Conservation (phyloP, 1,284 basidiomycete genomes). For the Lignosus rhinocerotis region DNA sequence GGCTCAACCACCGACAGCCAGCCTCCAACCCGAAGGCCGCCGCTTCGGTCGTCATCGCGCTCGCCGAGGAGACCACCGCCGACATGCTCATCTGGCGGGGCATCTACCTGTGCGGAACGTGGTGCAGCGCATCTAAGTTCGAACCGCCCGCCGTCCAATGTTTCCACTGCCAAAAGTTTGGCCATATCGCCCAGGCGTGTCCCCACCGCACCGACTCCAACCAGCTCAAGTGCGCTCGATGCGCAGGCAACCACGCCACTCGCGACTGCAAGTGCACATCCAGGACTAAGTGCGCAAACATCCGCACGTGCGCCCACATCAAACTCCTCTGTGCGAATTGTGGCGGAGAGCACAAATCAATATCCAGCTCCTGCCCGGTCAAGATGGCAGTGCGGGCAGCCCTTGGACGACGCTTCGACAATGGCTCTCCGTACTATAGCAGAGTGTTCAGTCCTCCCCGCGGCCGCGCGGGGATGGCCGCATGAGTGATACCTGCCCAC, state of each 20-base stretch:
- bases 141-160: neutral
- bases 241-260: slow-evolving; percentile 1
- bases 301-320: slow-evolving; percentile 4
- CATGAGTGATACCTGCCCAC: neutral
- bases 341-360: slow-evolving; percentile 4
- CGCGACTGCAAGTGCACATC: slow-evolving; percentile 1
- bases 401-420: neutral
- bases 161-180: neutral
- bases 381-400: neutral
- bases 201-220: too few relatives aligned
- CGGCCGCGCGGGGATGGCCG: neutral
- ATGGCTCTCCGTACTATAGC: slow-evolving; percentile 4
- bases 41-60: neutral
- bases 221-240: neutral
- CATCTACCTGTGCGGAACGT: neutral
- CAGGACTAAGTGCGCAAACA: slow-evolving; percentile 1
- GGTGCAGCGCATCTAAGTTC: neutral
- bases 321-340: slow-evolving; percentile 7
- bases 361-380: slow-evolving; percentile 4
- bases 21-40: neutral
- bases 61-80: neutral
- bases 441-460: neutral
- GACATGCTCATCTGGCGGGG: neutral
- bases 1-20: too few relatives aligned
- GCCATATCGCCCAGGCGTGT: slow-evolving; percentile 1